These are phyloP conservation scores for Daldinia eschscholtzii DNA, from an alignment of 2,329 filamentous ascomycete genomes.

Conservation along the genomic window DNA sequence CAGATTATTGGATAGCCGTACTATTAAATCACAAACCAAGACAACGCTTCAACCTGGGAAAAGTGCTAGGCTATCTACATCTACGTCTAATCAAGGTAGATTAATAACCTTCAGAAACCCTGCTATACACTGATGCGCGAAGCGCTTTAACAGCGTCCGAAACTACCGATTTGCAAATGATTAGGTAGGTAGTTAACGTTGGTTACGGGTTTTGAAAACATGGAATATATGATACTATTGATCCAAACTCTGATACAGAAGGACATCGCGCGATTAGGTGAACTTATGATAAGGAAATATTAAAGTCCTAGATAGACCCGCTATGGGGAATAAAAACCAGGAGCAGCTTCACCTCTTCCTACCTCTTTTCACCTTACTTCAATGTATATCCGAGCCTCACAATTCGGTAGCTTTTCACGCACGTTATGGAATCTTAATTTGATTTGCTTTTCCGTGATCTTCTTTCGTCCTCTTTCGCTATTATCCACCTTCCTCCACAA, in stretches of 20 bases:
- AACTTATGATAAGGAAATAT: neutral
- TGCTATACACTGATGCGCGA: too few species aligned
- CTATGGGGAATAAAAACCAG: neutral
- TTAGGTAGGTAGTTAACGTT: too few species aligned
- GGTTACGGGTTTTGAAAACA: neutral
- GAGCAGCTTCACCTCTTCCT: too few species aligned
- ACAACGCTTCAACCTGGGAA: too few species aligned
- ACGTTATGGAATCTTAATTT: neutral
- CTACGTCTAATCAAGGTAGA: too few species aligned
- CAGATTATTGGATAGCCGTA: too few species aligned
- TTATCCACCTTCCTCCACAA: conserved; percentile 6
- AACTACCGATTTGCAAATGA: too few species aligned
- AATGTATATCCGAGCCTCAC: neutral
- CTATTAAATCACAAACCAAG: too few species aligned
- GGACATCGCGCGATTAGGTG: neutral
- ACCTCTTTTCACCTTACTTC: too few species aligned
- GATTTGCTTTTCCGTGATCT: neutral
- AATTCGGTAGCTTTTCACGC: neutral
- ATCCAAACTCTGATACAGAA: neutral
- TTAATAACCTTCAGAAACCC: too few species aligned
- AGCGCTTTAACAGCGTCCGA: too few species aligned
- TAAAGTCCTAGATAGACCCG: neutral
- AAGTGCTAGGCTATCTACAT: too few species aligned
- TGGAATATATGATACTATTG: neutral
- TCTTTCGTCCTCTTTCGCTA: neutral